phyloP scores from a whole-genome alignment of 305 asterid genomes.

The Nicotiana rustica region DNA sequence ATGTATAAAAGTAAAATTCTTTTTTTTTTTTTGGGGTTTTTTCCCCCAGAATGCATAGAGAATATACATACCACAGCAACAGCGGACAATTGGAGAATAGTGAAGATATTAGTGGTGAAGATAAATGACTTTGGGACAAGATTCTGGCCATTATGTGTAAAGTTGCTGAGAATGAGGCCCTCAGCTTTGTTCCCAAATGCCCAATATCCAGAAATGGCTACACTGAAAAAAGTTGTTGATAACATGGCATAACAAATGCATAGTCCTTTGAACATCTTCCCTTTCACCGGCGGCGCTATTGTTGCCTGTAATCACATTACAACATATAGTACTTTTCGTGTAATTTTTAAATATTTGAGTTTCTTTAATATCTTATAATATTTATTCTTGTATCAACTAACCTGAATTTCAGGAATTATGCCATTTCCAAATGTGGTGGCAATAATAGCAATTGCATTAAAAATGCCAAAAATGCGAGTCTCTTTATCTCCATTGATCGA shows the following conservation, averaged over 20 bases:
- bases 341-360: too few relatives aligned
- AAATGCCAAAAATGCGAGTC: conserved; percentile 64
- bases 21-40: neutral
- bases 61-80: conserved; percentile 70
- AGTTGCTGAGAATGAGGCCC: conserved; percentile 71
- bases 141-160: conserved; percentile 59
- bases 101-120: conserved; percentile 69
- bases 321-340: too few relatives aligned
- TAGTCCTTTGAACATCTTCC: conserved; percentile 93
- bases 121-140: conserved; percentile 81
- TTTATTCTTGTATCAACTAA: conserved; percentile 14
- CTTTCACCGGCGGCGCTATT: conserved; percentile 77
- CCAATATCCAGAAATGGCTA: conserved; percentile 93
- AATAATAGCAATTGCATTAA: conserved; percentile 81
- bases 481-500: conserved; percentile 53
- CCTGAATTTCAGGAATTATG: conserved; percentile 95
- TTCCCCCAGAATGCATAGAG: neutral
- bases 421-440: conserved; percentile 97
- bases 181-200: conserved; percentile 82
- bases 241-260: conserved; percentile 76
- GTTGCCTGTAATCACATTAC: conserved; percentile 55
- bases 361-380: too few relatives aligned
- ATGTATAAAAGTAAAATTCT: neutral
- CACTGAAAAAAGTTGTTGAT: conserved; percentile 70
- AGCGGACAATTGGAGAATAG: conserved; percentile 86